Conservation (phyloP, 768 basidiomycete genomes). For the Boletus rubroflammeus region DNA sequence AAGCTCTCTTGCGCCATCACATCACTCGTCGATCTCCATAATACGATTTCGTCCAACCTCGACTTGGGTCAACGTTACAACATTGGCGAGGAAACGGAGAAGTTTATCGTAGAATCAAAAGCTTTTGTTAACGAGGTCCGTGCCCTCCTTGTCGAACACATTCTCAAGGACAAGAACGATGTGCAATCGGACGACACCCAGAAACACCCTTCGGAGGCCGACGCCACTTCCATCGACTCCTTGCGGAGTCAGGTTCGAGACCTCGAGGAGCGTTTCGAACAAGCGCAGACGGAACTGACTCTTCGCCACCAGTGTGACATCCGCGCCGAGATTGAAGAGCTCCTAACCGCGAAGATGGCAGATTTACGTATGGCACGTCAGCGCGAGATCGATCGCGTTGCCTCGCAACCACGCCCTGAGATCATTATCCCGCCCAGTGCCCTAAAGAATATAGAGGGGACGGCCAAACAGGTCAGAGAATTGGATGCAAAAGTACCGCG, state of each 20-base stretch:
- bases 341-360: conserved; percentile 16
- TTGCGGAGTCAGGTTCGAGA: conserved; percentile 19
- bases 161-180: conserved; percentile 16
- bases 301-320: conserved; percentile 20
- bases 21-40: conserved; percentile 22
- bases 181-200: neutral
- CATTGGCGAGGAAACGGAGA: conserved; percentile 16
- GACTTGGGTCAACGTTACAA: conserved; percentile 30
- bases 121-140: conserved; percentile 25
- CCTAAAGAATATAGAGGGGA: conserved; percentile 18
- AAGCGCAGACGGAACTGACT: conserved; percentile 30
- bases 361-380: conserved; percentile 21
- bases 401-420: conserved; percentile 13
- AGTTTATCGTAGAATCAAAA: conserved; percentile 26
- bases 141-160: conserved; percentile 19
- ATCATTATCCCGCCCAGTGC: conserved; percentile 19
- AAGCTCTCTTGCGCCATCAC: conserved; percentile 25
- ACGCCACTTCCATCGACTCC: conserved; percentile 1
- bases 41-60: conserved; percentile 19
- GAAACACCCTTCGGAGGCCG: neutral
- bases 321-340: conserved; percentile 16
- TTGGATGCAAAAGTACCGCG: conserved; percentile 24
- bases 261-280: conserved; percentile 31
- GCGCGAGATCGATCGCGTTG: conserved; percentile 17
- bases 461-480: conserved; percentile 12